Percentiles rank a stretch among this genome's conserved stretches.
phyloP scores from a whole-genome alignment of 306 rosid genomes.

The Cicer chorassanicum region DNA sequence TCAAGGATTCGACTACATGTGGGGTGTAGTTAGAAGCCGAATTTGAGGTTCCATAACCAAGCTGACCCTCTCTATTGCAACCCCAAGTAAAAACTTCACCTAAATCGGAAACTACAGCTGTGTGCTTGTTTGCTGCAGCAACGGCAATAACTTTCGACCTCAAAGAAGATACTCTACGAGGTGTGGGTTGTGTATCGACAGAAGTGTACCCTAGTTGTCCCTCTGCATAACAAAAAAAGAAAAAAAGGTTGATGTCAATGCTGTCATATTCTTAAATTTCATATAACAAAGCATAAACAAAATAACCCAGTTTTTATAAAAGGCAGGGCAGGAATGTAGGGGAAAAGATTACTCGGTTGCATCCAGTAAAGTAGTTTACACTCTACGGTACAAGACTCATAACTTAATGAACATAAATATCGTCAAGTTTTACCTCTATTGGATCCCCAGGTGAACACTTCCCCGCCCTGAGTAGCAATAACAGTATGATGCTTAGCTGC shows the following conservation, averaged over 20 bases:
- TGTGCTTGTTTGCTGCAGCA: slow-evolving; percentile 99
- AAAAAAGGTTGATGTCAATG: slow-evolving; percentile 31
- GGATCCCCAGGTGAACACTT: slow-evolving; percentile 98
- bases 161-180: slow-evolving; percentile 86
- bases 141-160: slow-evolving; percentile 76
- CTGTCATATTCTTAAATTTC: slow-evolving; percentile 37
- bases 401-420: slow-evolving; percentile 26
- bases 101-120: slow-evolving; percentile 82
- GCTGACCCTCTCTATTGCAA: slow-evolving; percentile 93
- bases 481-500: slow-evolving; percentile 99
- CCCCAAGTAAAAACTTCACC: slow-evolving; percentile 99
- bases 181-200: slow-evolving; percentile 93
- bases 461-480: slow-evolving; percentile 90
- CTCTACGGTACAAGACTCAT: slow-evolving; percentile 8
- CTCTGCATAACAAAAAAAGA: slow-evolving; percentile 60
- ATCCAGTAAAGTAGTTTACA: slow-evolving; percentile 25
- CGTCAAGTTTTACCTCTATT: slow-evolving; percentile 83
- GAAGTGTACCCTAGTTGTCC: slow-evolving; percentile 98
- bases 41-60: slow-evolving; percentile 97
- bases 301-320: slow-evolving; percentile 12
- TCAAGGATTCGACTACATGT: slow-evolving; percentile 86
- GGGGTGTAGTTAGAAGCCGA: slow-evolving; percentile 96
- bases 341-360: slow-evolving; percentile 23
- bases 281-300: slow-evolving; percentile 33
- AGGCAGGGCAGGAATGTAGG: slow-evolving; percentile 32